Evolutionary conservation across 2,329 filamentous ascomycete genomes (phyloP).

Genomic region (Rhytidhysteron rufulum): DNA sequence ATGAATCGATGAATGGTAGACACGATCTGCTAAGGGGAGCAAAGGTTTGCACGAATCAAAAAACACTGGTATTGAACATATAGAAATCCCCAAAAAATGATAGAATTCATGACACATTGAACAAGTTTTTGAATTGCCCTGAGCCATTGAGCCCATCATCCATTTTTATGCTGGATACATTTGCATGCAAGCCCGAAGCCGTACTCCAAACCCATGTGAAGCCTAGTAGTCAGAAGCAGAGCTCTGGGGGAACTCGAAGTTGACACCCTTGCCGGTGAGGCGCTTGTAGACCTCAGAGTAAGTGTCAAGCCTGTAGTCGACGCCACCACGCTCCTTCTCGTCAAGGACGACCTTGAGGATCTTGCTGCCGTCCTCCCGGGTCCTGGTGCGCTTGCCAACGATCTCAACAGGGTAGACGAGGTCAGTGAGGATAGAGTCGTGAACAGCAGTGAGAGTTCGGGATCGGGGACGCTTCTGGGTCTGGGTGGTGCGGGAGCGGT

Average conservation of each 20-base stretch:
- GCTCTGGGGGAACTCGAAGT: conserved; percentile 97
- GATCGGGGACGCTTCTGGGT: conserved; percentile 98
- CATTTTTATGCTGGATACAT: conserved; percentile 33
- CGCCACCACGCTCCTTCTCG: conserved; percentile 99
- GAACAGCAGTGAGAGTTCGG: conserved; percentile 95
- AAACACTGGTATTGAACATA: neutral
- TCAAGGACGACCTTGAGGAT: conserved; percentile 97
- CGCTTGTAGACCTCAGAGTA: conserved; percentile 99
- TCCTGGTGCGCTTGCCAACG: conserved; percentile 96
- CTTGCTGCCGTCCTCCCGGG: conserved; percentile 99
- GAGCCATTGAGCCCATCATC: neutral
- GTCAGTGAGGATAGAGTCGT: conserved; percentile 96
- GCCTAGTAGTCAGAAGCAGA: conserved; percentile 75
- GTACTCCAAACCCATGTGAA: conserved; percentile 33
- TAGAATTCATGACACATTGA: neutral
- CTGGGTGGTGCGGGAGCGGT: conserved; percentile 91
- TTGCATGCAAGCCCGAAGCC: conserved; percentile 33
- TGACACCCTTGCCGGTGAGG: conserved; percentile 91
- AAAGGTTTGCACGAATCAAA: neutral
- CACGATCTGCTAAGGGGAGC: neutral
- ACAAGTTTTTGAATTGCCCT: neutral
- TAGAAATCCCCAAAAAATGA: neutral
- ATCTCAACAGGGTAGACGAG: conserved; percentile 99
- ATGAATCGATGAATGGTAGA: too few species aligned
- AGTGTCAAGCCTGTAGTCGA: conserved; percentile 99